Evolutionary conservation across 179 eudicot genomes (phyloP), one percentile per base, ranked within the genome.

Genomic region (Silene noctiflora): DNA sequence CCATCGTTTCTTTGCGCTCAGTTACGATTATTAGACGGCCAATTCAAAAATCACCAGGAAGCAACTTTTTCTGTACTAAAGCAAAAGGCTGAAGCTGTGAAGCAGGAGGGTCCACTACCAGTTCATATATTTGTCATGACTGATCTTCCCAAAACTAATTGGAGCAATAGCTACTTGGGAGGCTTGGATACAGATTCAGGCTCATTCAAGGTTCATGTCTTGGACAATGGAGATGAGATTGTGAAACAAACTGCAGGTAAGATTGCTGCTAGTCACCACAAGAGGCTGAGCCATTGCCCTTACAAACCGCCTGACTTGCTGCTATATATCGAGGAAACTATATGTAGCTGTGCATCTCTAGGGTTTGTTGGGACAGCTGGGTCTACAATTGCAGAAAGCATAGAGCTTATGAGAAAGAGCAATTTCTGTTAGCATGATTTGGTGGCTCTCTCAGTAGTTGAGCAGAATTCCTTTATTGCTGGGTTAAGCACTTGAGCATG

Each of bases 361-460:
- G 98, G 98, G 72, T 94, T 92, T 82, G 86, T 88, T 35, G 98
- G 97, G 78, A 94, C 98, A 72, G 77, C 91, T 27, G 97, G 98
- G 6, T 94, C 98, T 17, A 94, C 97, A 24, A 94, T 94, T 67
- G 94, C 94, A 8, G 94, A 89, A 71, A 92, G 86, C 78, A 88
- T 94, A 74, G 89, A 87, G 72, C 72, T 92, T 68, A 88, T 92
- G 94, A 89, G 98, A 80, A 88, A 85, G 83, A 80, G 86, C 74
- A 75, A 75, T 22, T 20, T 79, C 56, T 94, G 97, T 73, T 84
- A 65, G n/a, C 39, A 35, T 20, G 60, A 31, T 31, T 21, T 61
- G 68, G 56, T 56, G 51, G 74, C 35, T 13, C 67, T 72, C 21
- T 77, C 71, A 61, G 56, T 74, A 11, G 70, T 22, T n/a, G 9